Evolutionary conservation across 768 basidiomycete genomes (phyloP), one percentile per base, ranked within the genome.

Genomic region (Obba rivulosa): DNA sequence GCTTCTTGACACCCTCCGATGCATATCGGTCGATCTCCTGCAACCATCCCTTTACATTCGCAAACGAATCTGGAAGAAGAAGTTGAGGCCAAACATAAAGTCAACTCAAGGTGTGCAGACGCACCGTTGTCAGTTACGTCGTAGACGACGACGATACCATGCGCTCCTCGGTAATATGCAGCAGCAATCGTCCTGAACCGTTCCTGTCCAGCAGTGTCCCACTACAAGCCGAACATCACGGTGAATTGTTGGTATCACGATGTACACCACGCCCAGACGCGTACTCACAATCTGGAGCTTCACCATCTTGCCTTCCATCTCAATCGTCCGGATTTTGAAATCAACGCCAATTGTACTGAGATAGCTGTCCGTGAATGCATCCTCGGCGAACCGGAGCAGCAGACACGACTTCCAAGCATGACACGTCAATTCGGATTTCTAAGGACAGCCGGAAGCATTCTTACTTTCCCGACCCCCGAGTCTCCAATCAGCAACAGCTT

Each of bases 201-300:
- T 69, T 99, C 96, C 69, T 99, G 96, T 34, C 96, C 89, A 88
- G 95, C 96, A 53, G 95, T 99, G 62, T 98, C 95, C 95, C 95
- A 98, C 95, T 95, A 61, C 55, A 28, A 43, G 42, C 52, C 46
- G 47, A 50, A 17, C 4, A 14, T 7, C 4, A 52, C 8, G 24
- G 37, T 41, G 17, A 25, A 37, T n/a, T 11, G 28, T 50, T 39
- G 59, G 53, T 57, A 66, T 71, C 34, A 36, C 20, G 41, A 52
- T 47, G 14, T 41, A 42, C 45, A 28, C 25, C 4, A n/a, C 41
- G n/a, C 20, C 7, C 4, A 5, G 16, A n/a, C 41, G 25, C 5
- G 8, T 18, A 59, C 94, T 70, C 62, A 96, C 94, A 68, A 98
- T 98, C 72, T 98, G 95, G 51, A 98, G 79, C 70, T 98, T 98